phyloP scores from a whole-genome alignment of 331 rosid genomes.

The Pyrus hybrid region DNA sequence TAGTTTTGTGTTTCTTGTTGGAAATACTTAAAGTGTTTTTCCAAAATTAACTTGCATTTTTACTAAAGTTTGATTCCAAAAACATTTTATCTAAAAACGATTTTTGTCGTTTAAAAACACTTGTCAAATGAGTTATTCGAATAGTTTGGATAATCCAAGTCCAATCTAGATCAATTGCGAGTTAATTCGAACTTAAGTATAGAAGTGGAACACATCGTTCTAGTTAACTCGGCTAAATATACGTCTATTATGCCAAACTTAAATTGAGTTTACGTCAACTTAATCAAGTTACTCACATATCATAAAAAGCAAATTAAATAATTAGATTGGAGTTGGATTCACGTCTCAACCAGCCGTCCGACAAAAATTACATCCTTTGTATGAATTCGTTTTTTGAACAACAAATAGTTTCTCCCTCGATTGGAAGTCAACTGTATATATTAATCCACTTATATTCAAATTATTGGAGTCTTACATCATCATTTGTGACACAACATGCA shows the following conservation, averaged over 20 bases:
- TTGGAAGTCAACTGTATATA: not conserved
- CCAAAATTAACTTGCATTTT: too few relatives aligned
- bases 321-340: not conserved
- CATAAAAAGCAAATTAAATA: not conserved
- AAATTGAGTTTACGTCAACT: not conserved
- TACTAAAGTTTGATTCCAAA: too few relatives aligned
- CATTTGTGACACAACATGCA: not conserved
- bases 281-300: not conserved
- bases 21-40: too few relatives aligned
- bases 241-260: not conserved
- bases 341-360: not conserved
- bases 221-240: too few relatives aligned
- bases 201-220: rapidly evolving
- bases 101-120: too few relatives aligned
- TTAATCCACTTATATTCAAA: not conserved
- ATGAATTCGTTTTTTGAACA: not conserved
- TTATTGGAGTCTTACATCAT: not conserved
- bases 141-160: not conserved
- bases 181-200: too few relatives aligned
- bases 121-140: too few relatives aligned
- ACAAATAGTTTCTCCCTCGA: not conserved
- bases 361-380: not conserved
- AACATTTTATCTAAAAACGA: too few relatives aligned
- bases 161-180: not conserved
- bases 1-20: too few relatives aligned